Evolutionary conservation across 2,329 filamentous ascomycete species (phyloP).

Genomic region (Fusarium dimerum): DNA sequence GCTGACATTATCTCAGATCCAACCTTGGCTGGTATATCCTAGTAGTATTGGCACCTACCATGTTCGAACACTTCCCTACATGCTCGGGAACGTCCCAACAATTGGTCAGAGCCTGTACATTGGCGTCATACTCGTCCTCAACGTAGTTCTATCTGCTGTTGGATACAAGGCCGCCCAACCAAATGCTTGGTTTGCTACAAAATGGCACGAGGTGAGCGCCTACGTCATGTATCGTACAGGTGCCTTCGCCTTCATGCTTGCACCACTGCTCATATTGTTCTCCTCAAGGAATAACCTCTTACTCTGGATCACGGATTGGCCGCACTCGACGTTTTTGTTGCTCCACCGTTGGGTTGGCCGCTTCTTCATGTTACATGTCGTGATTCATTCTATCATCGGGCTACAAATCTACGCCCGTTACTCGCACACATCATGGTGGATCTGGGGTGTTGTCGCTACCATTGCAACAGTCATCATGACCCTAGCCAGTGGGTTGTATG

Average conservation of each 20-base stretch:
- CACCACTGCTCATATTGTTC: slow-evolving; percentile 44
- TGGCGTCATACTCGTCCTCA: slow-evolving; percentile 36
- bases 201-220: not conserved
- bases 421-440: slow-evolving; percentile 38
- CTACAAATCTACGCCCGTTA: slow-evolving; percentile 35
- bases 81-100: slow-evolving; percentile 34
- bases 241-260: slow-evolving; percentile 37
- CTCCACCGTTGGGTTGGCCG: slow-evolving; percentile 50
- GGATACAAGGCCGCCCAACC: slow-evolving; percentile 26
- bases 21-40: slow-evolving; percentile 23
- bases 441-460: slow-evolving; percentile 43
- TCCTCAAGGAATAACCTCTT: slow-evolving; percentile 47
- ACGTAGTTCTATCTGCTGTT: slow-evolving; percentile 34
- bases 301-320: slow-evolving; percentile 49
- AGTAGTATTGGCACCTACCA: slow-evolving; percentile 19
- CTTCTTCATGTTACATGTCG: slow-evolving; percentile 43
- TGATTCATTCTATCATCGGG: slow-evolving; percentile 45
- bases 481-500: slow-evolving; percentile 27
- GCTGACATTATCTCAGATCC: not conserved
- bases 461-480: slow-evolving; percentile 27
- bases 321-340: slow-evolving; percentile 46
- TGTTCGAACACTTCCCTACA: slow-evolving; percentile 6
- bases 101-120: slow-evolving; percentile 45
- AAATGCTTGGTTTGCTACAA: slow-evolving; percentile 27
- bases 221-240: slow-evolving; percentile 24